phyloP scores from a whole-genome alignment of 1,284 basidiomycete species.

The Ustanciosporium gigantosporum region DNA sequence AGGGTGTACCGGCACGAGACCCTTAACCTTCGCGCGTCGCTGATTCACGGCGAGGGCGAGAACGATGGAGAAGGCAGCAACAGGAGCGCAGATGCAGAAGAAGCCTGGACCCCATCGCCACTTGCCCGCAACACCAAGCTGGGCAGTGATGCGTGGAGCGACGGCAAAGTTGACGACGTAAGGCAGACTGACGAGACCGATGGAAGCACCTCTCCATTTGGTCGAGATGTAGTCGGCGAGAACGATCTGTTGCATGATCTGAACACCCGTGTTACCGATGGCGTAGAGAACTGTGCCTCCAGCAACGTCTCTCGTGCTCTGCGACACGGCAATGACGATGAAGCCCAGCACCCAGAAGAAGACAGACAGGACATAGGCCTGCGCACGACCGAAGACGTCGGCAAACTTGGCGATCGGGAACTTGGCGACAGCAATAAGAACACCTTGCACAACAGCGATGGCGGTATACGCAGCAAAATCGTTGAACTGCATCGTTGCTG shows the following conservation, averaged over 20 bases:
- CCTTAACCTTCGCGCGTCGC: slow-evolving; percentile 37
- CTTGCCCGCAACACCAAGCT: slow-evolving; percentile 2
- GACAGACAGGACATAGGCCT: slow-evolving; percentile 47
- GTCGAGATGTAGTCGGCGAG: slow-evolving; percentile 57
- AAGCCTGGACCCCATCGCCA: slow-evolving; percentile 59
- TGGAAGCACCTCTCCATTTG: slow-evolving; percentile 50
- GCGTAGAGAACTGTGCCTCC: slow-evolving; percentile 55
- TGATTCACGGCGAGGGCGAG: slow-evolving; percentile 48
- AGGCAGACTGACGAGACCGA: slow-evolving; percentile 53
- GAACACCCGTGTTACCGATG: slow-evolving; percentile 55
- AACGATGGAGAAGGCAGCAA: slow-evolving; percentile 49
- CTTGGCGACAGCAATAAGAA: slow-evolving; percentile 58
- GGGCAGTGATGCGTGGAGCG: slow-evolving; percentile 17
- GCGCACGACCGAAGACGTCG: slow-evolving; percentile 57
- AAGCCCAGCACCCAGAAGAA: slow-evolving; percentile 55
- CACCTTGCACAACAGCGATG: slow-evolving; percentile 44
- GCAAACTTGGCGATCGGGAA: slow-evolving; percentile 58
- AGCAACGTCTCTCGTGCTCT: slow-evolving; percentile 28
- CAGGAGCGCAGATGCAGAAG: slow-evolving; percentile 57
- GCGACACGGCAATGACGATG: slow-evolving; percentile 51
- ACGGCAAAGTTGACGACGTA: slow-evolving; percentile 57
- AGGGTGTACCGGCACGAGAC: slow-evolving; percentile 46
- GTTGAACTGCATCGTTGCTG: slow-evolving; percentile 29
- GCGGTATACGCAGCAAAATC: slow-evolving; percentile 37
- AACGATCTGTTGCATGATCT: slow-evolving; percentile 60